Evolutionary conservation across 345 rosid species (phyloP).

Genomic region (Camelina sativa): DNA sequence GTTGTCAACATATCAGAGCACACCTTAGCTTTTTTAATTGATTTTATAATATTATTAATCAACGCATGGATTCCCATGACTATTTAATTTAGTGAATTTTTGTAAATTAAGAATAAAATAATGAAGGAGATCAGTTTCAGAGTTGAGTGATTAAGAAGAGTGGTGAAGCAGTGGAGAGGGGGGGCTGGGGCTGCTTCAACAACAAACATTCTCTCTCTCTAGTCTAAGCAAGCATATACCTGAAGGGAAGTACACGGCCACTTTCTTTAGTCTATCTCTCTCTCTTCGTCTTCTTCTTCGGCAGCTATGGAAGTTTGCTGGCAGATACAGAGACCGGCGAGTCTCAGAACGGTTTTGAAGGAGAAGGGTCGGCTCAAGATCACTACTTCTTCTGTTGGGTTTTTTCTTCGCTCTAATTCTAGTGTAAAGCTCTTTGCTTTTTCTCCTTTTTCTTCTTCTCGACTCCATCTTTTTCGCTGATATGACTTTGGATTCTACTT

Average conservation of each 20-base stretch:
- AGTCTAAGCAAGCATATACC: conserved; percentile 4
- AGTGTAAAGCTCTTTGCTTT: conserved; percentile 40
- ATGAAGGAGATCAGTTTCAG: conserved; percentile 25
- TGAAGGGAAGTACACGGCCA: background rate
- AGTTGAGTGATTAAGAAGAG: conserved; percentile 37
- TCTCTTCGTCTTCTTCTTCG: background rate
- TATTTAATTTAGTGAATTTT: background rate
- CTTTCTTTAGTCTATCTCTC: conserved; percentile 3
- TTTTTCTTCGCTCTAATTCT: conserved; percentile 47
- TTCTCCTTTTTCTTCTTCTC: background rate
- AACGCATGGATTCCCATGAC: conserved; percentile 18
- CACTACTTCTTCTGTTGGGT: conserved; percentile 59
- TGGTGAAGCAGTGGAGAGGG: conserved; percentile 37
- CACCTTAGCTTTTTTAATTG: background rate
- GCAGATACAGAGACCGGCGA: conserved; percentile 59
- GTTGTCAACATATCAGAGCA: background rate
- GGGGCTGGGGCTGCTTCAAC: conserved; percentile 27
- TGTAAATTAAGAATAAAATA: background rate
- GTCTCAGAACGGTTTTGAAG: conserved; percentile 45
- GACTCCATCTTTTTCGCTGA: background rate
- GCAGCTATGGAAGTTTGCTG: conserved; percentile 68
- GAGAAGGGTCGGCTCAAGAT: conserved; percentile 50
- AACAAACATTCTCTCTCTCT: conserved; percentile 35
- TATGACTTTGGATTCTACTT: conserved; percentile 5
- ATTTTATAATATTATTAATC: background rate